These are phyloP conservation scores for Cephaloascus fragrans DNA, from an alignment of 805 yeast species.

Conservation along the genomic window DNA sequence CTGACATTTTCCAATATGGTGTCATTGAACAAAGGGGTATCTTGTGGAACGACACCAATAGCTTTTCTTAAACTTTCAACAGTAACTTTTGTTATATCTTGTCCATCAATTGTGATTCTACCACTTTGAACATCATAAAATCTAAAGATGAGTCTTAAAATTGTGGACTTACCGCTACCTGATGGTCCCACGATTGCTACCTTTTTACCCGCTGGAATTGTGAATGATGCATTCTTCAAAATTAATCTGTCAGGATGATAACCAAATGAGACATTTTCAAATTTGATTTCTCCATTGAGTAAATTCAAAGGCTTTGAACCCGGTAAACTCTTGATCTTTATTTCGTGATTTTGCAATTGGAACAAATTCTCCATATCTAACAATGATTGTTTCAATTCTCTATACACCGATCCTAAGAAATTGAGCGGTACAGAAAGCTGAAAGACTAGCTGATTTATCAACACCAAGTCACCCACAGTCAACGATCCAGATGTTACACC, in stretches of 20 bases:
- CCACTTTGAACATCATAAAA: slow-evolving; percentile 82
- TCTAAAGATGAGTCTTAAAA: slow-evolving; percentile 73
- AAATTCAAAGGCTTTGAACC: slow-evolving; percentile 54
- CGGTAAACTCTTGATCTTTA: slow-evolving; percentile 53
- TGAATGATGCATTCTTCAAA: slow-evolving; percentile 67
- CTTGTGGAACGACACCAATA: slow-evolving; percentile 95
- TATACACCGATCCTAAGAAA: slow-evolving; percentile 89
- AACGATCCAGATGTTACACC: slow-evolving; percentile 80
- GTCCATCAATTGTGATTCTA: slow-evolving; percentile 77
- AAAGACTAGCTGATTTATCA: slow-evolving; percentile 92
- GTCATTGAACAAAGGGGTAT: slow-evolving; percentile 91
- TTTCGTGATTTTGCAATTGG: slow-evolving; percentile 67
- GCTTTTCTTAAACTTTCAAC: slow-evolving; percentile 63
- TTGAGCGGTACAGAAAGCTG: slow-evolving; percentile 92
- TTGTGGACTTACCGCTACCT: slow-evolving; percentile 92
- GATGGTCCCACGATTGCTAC: slow-evolving; percentile 96
- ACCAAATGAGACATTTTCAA: slow-evolving; percentile 89
- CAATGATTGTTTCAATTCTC: slow-evolving; percentile 88
- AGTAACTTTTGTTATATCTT: slow-evolving; percentile 68
- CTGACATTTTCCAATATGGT: slow-evolving; percentile 79
- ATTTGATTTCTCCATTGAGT: slow-evolving; percentile 57
- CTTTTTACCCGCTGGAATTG: slow-evolving; percentile 82
- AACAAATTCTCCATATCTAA: slow-evolving; percentile 95
- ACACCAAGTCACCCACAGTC: slow-evolving; percentile 90
- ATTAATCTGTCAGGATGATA: slow-evolving; percentile 87